Base-by-base conservation (phyloP, 2,329 filamentous ascomycete species). In the Alternaria conjuncta region DNA sequence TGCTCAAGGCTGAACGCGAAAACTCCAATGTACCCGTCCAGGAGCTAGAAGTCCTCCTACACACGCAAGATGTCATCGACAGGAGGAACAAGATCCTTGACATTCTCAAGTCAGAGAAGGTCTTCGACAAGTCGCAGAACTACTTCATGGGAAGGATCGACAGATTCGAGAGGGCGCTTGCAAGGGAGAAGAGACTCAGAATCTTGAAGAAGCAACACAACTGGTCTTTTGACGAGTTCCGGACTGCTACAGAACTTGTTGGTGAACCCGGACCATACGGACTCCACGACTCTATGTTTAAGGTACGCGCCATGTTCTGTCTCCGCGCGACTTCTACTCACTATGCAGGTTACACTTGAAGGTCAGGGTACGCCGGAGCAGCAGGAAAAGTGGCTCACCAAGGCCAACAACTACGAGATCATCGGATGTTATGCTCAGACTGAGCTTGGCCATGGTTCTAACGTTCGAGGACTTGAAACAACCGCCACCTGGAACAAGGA, bases 381-480 rank as follows among this genome's bases (percentile, higher is more conserved):
- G 77, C 89, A 91, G 71, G 88, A 91, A 77, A 83, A 89, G 61
- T 94, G 92, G 83, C 84, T 93, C 32, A 87, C 91, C 75, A 87
- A 84, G 41, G 91, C 91, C 1, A 83, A 88, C 69, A 86, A 86
- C 45, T 93, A 93, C 80, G 84, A 92, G 75, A 87, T 89, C 72
- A 91, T 93, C 68, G 92, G 92, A 57, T 94, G 91, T 74, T 94
- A 94, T 72, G 91, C 91, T 8, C 92, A 94, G 80, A 94, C 92
- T 0, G 92, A 94, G 79, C 82, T 94, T 44, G 92, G 92, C 18
- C 92, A 94, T 75, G 92, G 92, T 15, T 92, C 89, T 15, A 94
- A 94, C 69, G 92, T 78, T 13, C 74, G 77, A 54, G 75, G 77
- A 12, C 83, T 92, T 12, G 89, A 92, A 80, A 92, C 90, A 0